Conservation (phyloP, 2,329 filamentous ascomycete genomes). For the Cladophialophora exuberans region DNA sequence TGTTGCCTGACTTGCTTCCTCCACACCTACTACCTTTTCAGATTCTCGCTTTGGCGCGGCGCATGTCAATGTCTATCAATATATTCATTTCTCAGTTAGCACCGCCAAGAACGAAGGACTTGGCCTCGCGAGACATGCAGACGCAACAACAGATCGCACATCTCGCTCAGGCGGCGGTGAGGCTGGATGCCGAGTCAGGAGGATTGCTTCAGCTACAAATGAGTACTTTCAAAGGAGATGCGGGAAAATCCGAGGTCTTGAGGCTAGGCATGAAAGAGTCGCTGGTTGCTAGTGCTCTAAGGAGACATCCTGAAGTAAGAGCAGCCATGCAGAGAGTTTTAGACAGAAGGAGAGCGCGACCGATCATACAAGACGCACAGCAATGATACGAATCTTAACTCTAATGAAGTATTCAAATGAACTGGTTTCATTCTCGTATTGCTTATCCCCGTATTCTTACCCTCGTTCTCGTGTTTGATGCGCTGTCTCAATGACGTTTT, state of each 20-base stretch:
- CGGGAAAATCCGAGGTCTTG: constrained; percentile 64
- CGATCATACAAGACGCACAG: constrained; percentile 18
- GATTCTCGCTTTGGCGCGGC: constrained; percentile 73
- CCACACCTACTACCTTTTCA: constrained; percentile 74
- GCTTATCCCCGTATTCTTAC: neutral
- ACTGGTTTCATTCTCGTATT: no score
- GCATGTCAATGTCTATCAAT: constrained; percentile 75
- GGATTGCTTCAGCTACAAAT: constrained; percentile 77
- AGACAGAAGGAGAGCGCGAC: constrained; percentile 22
- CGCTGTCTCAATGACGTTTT: neutral
- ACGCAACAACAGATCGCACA: constrained; percentile 68
- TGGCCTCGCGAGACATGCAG: constrained; percentile 45
- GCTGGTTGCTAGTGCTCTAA: constrained; percentile 83
- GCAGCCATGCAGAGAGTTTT: constrained; percentile 71
- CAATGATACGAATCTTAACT: no score
- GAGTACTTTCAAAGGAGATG: constrained; percentile 77
- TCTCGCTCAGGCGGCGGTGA: constrained; percentile 62
- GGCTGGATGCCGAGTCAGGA: constrained; percentile 69
- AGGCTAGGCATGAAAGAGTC: constrained; percentile 79
- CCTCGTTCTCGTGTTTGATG: neutral
- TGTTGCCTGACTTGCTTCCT: constrained; percentile 50
- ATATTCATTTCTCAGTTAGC: constrained; percentile 83
- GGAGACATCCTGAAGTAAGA: constrained; percentile 77
- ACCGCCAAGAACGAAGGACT: constrained; percentile 51
- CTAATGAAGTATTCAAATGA: no score